Base-by-base conservation (phyloP, 345 rosid genomes). In the Bretschneidera sinensis region DNA sequence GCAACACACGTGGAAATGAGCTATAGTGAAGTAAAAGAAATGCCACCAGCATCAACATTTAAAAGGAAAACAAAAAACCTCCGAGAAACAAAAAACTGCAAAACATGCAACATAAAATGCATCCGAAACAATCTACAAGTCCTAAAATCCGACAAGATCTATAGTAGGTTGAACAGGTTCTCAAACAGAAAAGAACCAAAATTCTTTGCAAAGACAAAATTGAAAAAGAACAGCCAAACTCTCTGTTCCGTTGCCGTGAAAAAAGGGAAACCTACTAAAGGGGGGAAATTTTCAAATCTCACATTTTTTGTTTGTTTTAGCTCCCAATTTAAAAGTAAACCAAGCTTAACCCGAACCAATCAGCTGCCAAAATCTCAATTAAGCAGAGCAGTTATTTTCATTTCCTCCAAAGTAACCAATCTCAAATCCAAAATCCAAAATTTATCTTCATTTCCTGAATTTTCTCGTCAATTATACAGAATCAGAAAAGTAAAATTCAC, bases 391-490 rank as follows among this genome's bases (percentile, higher is more conserved):
- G 1, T 14, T 4, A 14, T 39, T 39, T 7, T 60, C 51, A 8
- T 11, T n/a, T 10, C 25, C 17, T 8, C 48, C 43, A 55, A 48
- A 68, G 33, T 51, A 9, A 47, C 9, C 18, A 45, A 22, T 24
- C 28, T 49, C 23, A 54, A 71, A 57, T 53, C 22, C 51, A 62
- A 43, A 58, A 51, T 35, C 35, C n/a, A n/a, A n/a, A n/a, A n/a
- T n/a, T n/a, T 10, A 21, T 6, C 59, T 48, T 19, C 31, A 47
- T 53, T 69, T n/a, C 49, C 57, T 9, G 49, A 62, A 69, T 52
- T 61, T 63, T 55, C 50, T 22, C 50, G 50, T 52, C 45, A 57
- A 24, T 58, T 63, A 63, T 66, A 64, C 67, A 53, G 51, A 62
- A 45, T 43, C 43, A 15, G 18, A 28, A 61, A 17, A 0, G 35